These are phyloP conservation scores for Drechslerella stenobrocha DNA, from an alignment of 2,329 filamentous ascomycete species.

Conservation along the genomic window DNA sequence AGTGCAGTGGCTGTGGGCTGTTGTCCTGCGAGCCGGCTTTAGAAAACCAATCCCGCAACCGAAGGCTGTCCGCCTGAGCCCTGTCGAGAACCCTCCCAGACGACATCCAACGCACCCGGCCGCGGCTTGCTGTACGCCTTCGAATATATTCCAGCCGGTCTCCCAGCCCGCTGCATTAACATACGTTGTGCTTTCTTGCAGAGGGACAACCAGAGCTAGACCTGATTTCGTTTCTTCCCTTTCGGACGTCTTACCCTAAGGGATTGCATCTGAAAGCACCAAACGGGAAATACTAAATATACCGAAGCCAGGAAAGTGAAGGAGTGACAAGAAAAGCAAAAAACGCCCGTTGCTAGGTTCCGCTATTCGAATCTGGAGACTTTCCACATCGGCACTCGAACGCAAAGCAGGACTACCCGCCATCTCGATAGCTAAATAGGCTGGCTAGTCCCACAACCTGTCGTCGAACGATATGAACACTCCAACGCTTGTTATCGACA, in stretches of 20 bases:
- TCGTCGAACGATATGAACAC: slow-evolving; percentile 30
- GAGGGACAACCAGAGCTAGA: slow-evolving; percentile 5
- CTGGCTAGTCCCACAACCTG: background rate
- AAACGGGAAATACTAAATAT: slow-evolving; percentile 30
- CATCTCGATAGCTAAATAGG: slow-evolving; percentile 31
- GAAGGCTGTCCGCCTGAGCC: slow-evolving; percentile 19
- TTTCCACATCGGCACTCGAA: background rate
- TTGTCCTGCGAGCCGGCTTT: slow-evolving; percentile 11
- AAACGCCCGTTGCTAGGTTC: slow-evolving; percentile 19
- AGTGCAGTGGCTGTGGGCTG: slow-evolving; percentile 3
- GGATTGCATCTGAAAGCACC: slow-evolving; percentile 34
- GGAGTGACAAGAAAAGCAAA: slow-evolving; percentile 32
- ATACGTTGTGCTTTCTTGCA: slow-evolving; percentile 22
- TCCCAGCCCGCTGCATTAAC: slow-evolving; percentile 48
- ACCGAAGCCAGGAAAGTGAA: slow-evolving; percentile 26
- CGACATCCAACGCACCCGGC: too few relatives aligned
- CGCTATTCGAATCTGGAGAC: slow-evolving; percentile 9
- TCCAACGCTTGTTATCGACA: slow-evolving; percentile 46
- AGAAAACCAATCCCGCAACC: slow-evolving; percentile 16
- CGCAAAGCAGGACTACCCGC: background rate
- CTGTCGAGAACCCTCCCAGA: slow-evolving; percentile 18
- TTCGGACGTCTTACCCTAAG: slow-evolving; percentile 20
- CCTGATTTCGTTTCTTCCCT: background rate
- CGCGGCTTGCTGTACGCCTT: too few relatives aligned
- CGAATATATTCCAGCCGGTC: slow-evolving; percentile 19